Evolutionary conservation across 805 yeast genomes (phyloP), one percentile per base, ranked within the genome.

Genomic region (Metschnikowia cerradonensis): DNA sequence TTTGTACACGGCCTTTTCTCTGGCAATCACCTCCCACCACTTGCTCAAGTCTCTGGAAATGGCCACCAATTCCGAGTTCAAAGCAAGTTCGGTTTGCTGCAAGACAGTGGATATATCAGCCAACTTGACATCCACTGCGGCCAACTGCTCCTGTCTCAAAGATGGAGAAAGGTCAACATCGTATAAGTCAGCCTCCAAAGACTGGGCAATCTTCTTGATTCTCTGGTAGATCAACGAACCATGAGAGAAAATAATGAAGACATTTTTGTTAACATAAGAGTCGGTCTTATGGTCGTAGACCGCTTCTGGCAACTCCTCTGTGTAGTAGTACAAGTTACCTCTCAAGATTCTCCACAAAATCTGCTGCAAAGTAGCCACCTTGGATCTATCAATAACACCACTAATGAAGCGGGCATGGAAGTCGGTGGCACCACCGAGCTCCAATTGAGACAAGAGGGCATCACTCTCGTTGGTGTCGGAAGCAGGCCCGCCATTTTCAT

Each of bases 271-370:
- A 10, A 86, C 80, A 47, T 69, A 71, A 31, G 76, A 75, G 45
- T 80, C 80, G 20, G 83, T 60, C 61, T 81, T 77, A 40, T 79
- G 66, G 60, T 89, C 95, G 61, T 79, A 80, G 47, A 90, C 70
- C 19, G 83, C 80, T 60, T 86, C 88, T 6, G 79, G 79, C 52
- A 92, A 81, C 58, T 88, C 94, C 44, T 80, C 78, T 55, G 86
- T 80, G 58, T 84, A 84, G 66, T 91, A 80, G 62, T 80, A 89
- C 57, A 95, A 74, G 66, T 94, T 94, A 63, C 99, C 99, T 67
- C 99, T 83, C 55, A 92, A 78, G 17, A 90, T 83, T 70, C 99
- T 81, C 96, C 97, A 94, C 44, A 90, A 71, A 50, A 94, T 89
- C 60, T 83, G 87, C 64, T 90, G 90, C 55, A 94, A 73, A 1